Evolutionary conservation across 2,329 filamentous ascomycete genomes (phyloP).

Genomic region (Cytospora piceae): DNA sequence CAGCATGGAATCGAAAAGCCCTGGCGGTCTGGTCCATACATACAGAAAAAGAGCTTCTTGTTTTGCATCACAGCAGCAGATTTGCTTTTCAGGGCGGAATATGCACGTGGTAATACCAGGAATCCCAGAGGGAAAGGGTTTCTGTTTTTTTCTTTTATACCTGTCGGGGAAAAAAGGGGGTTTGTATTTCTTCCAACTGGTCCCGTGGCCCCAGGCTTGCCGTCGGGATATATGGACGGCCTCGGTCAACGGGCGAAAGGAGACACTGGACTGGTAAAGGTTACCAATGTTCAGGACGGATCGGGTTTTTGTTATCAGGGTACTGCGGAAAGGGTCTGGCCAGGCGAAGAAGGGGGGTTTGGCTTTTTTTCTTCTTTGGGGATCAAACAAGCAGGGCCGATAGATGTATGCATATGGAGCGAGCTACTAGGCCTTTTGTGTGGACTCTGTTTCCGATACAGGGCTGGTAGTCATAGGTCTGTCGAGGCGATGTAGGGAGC

Average conservation of each 20-base stretch:
- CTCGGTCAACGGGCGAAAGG: constrained; percentile 3
- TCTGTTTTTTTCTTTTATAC: constrained; percentile 11
- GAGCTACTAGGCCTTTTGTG: constrained; percentile 23
- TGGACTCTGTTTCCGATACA: constrained; percentile 15
- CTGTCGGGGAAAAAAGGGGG: constrained; percentile 8
- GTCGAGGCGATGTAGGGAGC: neutral
- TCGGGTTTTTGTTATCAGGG: constrained; percentile 7
- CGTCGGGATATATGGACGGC: neutral
- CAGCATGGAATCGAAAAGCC: constrained; percentile 26
- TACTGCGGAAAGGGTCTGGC: constrained; percentile 11
- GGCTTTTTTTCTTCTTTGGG: neutral
- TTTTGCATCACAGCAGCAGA: constrained; percentile 26
- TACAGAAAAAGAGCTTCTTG: constrained; percentile 19
- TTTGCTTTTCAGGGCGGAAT: constrained; percentile 18
- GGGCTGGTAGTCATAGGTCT: constrained; percentile 22
- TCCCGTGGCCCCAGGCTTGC: neutral
- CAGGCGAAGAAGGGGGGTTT: constrained; percentile 6
- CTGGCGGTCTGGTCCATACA: constrained; percentile 26
- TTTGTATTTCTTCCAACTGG: neutral
- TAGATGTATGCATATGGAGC: constrained; percentile 26
- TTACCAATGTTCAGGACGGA: neutral
- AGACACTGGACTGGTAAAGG: constrained; percentile 6
- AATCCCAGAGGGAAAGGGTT: neutral
- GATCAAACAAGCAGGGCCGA: constrained; percentile 23
- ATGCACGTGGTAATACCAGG: constrained; percentile 21